Percentiles rank a stretch among this genome's conserved stretches.
phyloP scores from a whole-genome alignment of 352 stramenopile genomes.

The Blastocystis sp. region DNA sequence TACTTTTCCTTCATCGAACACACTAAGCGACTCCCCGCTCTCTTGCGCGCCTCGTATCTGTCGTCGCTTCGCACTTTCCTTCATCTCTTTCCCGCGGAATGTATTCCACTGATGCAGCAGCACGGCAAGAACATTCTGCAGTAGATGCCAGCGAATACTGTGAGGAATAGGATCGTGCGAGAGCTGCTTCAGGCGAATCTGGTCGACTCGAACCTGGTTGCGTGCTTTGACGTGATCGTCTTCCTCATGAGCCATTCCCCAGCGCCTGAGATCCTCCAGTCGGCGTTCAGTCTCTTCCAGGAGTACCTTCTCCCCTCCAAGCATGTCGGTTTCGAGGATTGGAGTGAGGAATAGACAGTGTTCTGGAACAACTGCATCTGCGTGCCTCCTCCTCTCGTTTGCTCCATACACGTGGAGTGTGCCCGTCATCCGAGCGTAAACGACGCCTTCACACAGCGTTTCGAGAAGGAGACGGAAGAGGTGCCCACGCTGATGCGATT shows the following conservation, averaged over 20 bases:
- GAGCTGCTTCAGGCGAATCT: not conserved
- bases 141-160: not conserved
- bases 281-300: not conserved
- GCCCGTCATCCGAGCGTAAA: too few species aligned
- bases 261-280: not conserved
- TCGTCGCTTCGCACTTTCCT: not conserved
- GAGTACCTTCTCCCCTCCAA: not conserved
- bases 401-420: too few species aligned
- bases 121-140: not conserved
- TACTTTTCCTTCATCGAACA: slow-evolving; percentile 2
- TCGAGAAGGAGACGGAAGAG: too few species aligned
- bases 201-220: not conserved
- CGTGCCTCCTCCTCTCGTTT: too few species aligned
- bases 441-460: too few species aligned
- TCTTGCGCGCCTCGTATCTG: not conserved
- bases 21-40: not conserved
- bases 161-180: not conserved
- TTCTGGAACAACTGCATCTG: not conserved
- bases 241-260: not conserved
- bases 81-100: not conserved
- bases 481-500: too few species aligned
- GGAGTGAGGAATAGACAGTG: not conserved
- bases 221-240: not conserved
- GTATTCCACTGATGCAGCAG: not conserved
- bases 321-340: not conserved